Base-by-base conservation (phyloP, 768 basidiomycete species). In the Tricholoma matsutake region DNA sequence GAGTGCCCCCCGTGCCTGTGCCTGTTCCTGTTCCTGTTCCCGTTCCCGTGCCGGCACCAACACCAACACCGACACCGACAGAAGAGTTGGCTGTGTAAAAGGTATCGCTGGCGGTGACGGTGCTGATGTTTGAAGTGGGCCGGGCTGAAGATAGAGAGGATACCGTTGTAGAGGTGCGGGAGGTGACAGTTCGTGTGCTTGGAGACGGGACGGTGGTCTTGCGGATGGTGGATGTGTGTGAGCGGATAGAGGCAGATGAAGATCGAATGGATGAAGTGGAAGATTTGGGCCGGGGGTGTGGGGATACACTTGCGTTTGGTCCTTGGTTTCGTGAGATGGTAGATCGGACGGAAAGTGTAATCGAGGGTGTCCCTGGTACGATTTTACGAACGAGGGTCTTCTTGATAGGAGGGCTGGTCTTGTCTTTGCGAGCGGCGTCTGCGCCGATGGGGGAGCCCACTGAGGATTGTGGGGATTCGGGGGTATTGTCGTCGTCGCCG, bases 11-110 rank as follows among this genome's bases (percentile, higher is more conserved):
- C 22, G 22, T 25, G 22, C 22, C 22, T 25, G 56, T 29, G n/a
- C 56, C n/a, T n/a, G n/a, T n/a, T n/a, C n/a, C n/a, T n/a, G n/a
- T n/a, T n/a, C n/a, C n/a, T n/a, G n/a, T n/a, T n/a, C n/a, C n/a
- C n/a, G n/a, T n/a, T n/a, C n/a, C 31, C 7, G 56, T 18, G 10
- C 29, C 53, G 4, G 67, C 57, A 5, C n/a, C n/a, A n/a, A n/a
- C n/a, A n/a, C 31, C 63, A 74, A 8, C 74, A 8, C n/a, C n/a
- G n/a, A n/a, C n/a, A n/a, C 31, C 63, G 75, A 8, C 74, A 8
- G 62, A 59, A 2, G 65, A 64, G 41, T 78, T 54, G 6, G 82
- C 79, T 3, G 81, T 82, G 60, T 77, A 78, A 69, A 81, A 85
- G 3, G 79, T 75, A 1, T 63, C 60, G 13, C 56, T 61, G 6